Conservation (phyloP, 352 stramenopile species). For the Phytophthora uliginosa region DNA sequence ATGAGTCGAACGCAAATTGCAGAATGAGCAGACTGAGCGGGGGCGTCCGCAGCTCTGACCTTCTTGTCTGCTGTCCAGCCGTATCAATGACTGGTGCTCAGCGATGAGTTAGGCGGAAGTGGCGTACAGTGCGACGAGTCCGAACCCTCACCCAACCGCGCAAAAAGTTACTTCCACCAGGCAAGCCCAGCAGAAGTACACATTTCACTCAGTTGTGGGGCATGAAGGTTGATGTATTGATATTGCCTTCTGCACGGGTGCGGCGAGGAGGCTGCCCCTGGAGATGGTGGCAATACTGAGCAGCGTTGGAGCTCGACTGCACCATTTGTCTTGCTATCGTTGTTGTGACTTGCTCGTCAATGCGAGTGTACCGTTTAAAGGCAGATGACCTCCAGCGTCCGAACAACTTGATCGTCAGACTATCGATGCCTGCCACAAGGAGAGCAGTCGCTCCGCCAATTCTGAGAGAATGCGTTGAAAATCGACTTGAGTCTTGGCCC, state of each 20-base stretch:
- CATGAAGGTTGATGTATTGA: conserved; percentile 14
- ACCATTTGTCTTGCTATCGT: conserved; percentile 7
- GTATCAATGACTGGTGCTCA: no score
- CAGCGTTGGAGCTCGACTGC: not conserved
- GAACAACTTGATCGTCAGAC: conserved; percentile 22
- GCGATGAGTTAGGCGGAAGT: no score
- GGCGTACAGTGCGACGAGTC: no score
- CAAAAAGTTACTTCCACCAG: no score
- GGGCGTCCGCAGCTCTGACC: no score
- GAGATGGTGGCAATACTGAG: not conserved
- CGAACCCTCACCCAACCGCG: no score
- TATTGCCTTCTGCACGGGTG: conserved; percentile 13
- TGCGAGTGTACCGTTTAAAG: conserved; percentile 17
- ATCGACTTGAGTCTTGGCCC: conserved; percentile 4
- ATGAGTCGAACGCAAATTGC: no score
- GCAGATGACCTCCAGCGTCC: conserved; percentile 15
- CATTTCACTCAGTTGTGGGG: conserved; percentile 14
- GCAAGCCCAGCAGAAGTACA: no score
- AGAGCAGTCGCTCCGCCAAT: conserved; percentile 21
- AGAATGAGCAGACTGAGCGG: no score
- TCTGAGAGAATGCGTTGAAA: conserved; percentile 3
- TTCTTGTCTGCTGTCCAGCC: no score
- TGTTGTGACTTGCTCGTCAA: conserved; percentile 7
- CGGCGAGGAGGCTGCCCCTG: conserved; percentile 21
- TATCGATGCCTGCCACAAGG: conserved; percentile 10